These are phyloP conservation scores for Linanthus parryae DNA, from an alignment of 148 eudicot genomes.

Conservation along the genomic window DNA sequence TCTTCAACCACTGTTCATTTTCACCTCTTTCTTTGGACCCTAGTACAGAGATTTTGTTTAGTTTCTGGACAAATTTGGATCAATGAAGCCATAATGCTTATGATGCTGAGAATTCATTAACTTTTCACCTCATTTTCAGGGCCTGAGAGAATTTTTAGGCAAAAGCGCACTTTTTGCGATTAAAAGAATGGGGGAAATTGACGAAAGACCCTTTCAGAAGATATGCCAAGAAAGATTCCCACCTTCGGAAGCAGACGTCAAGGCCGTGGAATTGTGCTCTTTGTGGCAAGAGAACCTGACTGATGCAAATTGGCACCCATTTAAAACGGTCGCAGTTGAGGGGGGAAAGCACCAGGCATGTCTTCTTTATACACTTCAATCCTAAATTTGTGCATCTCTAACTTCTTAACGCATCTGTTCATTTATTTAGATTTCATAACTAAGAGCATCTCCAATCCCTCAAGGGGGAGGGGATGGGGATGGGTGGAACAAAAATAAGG, in stretches of 20 bases:
- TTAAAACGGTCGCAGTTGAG: slow-evolving; percentile 31
- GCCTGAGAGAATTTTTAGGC: slow-evolving; percentile 36
- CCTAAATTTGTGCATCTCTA: no score
- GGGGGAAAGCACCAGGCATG: slow-evolving; percentile 48
- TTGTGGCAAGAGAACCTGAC: slow-evolving; percentile 80
- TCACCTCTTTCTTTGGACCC: no score
- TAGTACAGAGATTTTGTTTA: no score
- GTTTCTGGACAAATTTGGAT: no score
- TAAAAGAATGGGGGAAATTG: slow-evolving; percentile 89
- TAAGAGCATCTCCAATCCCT: no score
- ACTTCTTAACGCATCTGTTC: no score
- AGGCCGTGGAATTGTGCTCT: slow-evolving; percentile 69
- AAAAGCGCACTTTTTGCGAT: slow-evolving; percentile 48
- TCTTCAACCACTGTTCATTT: no score
- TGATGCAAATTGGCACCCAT: slow-evolving; percentile 78
- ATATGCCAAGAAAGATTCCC: slow-evolving; percentile 46
- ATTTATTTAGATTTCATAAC: no score
- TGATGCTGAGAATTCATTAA: not conserved
- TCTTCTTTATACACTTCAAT: no score
- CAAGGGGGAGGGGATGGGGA: no score
- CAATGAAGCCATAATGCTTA: no score
- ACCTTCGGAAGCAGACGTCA: slow-evolving; percentile 41
- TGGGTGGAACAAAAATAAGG: no score
- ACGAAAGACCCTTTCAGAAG: slow-evolving; percentile 51
- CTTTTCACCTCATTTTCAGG: slow-evolving; percentile 30